Base-by-base conservation (phyloP, 2,329 filamentous ascomycete species). In the Claviceps citrina region DNA sequence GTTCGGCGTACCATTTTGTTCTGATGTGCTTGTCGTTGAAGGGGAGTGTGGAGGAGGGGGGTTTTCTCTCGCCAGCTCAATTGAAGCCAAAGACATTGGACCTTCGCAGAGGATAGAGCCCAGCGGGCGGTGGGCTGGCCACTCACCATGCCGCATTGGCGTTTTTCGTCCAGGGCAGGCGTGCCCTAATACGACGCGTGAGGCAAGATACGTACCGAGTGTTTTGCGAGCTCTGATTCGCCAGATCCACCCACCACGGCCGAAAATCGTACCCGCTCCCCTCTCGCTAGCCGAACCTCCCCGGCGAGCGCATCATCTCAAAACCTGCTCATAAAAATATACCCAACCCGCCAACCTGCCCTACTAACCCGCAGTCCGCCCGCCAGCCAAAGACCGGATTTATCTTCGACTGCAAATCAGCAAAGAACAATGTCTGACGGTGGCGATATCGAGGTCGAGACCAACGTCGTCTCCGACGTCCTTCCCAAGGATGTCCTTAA, bases 401-500 rank as follows among this genome's bases (percentile, higher is more conserved):
- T 31, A 37, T 42, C 57, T 54, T 55, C 58, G 55, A 59, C 56
- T 58, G 57, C 56, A 56, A 55, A 55, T 53, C 59, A 57, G 67
- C 70, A 22, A 83, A 68, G n/a, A n/a, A n/a, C n/a, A 60, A 94
- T 93, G 86, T 93, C 86, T 81, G 86, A 93, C 71, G 71, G 68
- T 70, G 85, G 81, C 73, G 87, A 94, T 75, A 81, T 93, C 69
- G 85, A 93, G 75, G 81, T 91, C 68, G 81, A 84, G 67, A 76
- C 70, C 72, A 73, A 76, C 61, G 70, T 72, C 63, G 73, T 76
- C 68, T 82, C 78, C 70, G 70, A 76, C 62, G 77, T 86, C 65
- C 82, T 95, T 55, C 86, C 89, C 69, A 94, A 93, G 80, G 86
- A 94, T 54, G 81, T 93, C 63, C 73, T 78, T 60, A 73, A 78